phyloP scores from a whole-genome alignment of 768 basidiomycete genomes.

The Rhizopogon salebrosus region DNA sequence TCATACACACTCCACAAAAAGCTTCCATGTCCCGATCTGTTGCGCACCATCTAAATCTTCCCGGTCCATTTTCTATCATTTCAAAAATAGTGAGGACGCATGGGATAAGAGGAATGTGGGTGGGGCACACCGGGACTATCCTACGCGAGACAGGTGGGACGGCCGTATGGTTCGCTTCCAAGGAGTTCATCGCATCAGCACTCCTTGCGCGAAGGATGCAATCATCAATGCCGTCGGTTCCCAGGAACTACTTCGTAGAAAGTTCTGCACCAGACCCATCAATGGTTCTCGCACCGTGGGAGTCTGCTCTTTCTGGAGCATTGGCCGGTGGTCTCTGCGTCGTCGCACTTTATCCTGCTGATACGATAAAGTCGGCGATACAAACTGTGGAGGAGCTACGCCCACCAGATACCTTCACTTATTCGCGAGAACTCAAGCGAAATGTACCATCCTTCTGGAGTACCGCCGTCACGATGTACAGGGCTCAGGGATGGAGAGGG shows the following conservation, averaged over 20 bases:
- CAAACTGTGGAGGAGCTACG: constrained; percentile 85
- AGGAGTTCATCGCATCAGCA: constrained; percentile 65
- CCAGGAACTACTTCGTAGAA: not conserved
- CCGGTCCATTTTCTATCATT: constrained; percentile 51
- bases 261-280: not conserved
- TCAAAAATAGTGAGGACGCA: constrained; percentile 34
- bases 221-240: constrained; percentile 4
- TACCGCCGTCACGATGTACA: constrained; percentile 67
- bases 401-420: constrained; percentile 26
- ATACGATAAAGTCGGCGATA: constrained; percentile 85
- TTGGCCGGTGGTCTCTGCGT: constrained; percentile 77
- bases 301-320: constrained; percentile 77
- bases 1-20: constrained; percentile 7
- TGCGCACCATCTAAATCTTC: constrained; percentile 21
- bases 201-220: constrained; percentile 48
- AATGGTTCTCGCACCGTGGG: constrained; percentile 43
- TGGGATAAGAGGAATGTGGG: constrained; percentile 74
- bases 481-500: constrained; percentile 66
- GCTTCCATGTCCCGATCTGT: constrained; percentile 4
- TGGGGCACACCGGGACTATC: constrained; percentile 82
- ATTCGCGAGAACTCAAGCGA: constrained; percentile 11
- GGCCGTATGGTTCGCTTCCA: constrained; percentile 83
- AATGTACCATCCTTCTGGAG: constrained; percentile 43
- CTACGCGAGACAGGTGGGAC: constrained; percentile 85
- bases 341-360: constrained; percentile 82